Base-by-base conservation (phyloP, 139 green algal genomes). In the Haematococcus lacustris region DNA sequence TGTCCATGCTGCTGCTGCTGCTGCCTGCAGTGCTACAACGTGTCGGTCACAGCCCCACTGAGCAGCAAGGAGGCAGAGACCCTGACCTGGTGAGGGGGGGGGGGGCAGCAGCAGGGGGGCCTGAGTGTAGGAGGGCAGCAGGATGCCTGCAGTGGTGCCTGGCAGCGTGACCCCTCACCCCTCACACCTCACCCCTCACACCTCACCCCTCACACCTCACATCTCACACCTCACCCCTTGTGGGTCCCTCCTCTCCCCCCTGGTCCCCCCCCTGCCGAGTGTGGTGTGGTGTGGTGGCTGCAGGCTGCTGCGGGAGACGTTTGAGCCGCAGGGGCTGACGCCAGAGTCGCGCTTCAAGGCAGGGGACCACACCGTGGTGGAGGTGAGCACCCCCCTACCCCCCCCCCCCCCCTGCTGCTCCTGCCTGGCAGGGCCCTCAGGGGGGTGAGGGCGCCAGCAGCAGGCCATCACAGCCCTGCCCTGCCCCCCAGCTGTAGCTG, bases 261-360 rank as follows among this genome's bases (percentile, higher is more conserved):
- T 64, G 57, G 57, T 4, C 57, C n/a, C 9, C n/a, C 57, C 57
- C 23, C 38, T 39, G 38, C 40, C 40, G 30, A 34, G 21, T 32
- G 33, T 57, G 3, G 3, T 57, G 65, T 35, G 9, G 4, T 3
- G 3, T 35, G 41, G 6, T 35, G 63, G 9, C 38, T 73, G 30
- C 78, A 93, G 88, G 88, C 84, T 99, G 67, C 80, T 99, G 68
- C 82, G 87, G 1, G 95, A 99, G 76, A 99, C 95, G 0, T 99
- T 91, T 80, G 94, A 98, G 83, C 95, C 93, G 1, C 85, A 98
- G 73, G 76, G 81, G 73, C 86, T 98, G 28, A 93, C 83, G 3
- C 40, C 82, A 17, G 30, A 37, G 38, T 87, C 70, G 26, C 67
- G 74, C 38, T 85, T 96, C 37, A 50, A 71, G 32, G 38, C 76